phyloP scores from a whole-genome alignment of 2,329 filamentous ascomycete species.

The Epichloe typhina region DNA sequence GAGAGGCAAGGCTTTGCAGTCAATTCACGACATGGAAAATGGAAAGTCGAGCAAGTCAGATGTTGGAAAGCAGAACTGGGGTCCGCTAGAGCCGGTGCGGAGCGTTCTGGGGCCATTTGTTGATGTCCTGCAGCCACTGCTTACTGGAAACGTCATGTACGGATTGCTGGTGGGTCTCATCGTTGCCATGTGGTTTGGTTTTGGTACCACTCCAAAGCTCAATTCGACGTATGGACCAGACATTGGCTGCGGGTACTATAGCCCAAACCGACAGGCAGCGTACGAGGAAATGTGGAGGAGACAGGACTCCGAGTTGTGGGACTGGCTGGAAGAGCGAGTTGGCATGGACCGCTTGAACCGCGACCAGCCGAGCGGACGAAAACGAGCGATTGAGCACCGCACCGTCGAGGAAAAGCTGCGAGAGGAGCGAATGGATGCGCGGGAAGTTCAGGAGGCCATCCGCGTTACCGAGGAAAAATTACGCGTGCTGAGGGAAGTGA shows the following conservation, averaged over 20 bases:
- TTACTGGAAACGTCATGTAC: conserved; percentile 67
- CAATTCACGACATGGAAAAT: conserved; percentile 28
- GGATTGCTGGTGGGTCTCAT: conserved; percentile 60
- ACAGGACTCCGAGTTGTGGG: conserved; percentile 83
- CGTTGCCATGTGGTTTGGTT: conserved; percentile 61
- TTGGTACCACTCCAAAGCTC: conserved; percentile 33
- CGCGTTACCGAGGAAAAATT: conserved; percentile 77
- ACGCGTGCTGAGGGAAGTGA: conserved; percentile 58
- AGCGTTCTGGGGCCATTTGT: conserved; percentile 55
- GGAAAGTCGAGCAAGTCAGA: conserved; percentile 27
- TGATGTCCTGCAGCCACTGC: conserved; percentile 55
- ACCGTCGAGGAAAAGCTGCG: conserved; percentile 46
- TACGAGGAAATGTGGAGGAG: conserved; percentile 89
- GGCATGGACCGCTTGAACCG: conserved; percentile 48
- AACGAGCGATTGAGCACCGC: conserved; percentile 38
- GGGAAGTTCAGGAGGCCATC: conserved; percentile 69
- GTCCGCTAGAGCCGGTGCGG: conserved; percentile 66
- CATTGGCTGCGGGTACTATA: conserved; percentile 18
- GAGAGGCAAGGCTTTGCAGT: conserved; percentile 34
- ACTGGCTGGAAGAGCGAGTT: conserved; percentile 80
- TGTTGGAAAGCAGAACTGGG: conserved; percentile 48
- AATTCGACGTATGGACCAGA: conserved; percentile 23
- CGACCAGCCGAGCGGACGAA: conserved; percentile 24
- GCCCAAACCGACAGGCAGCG: conserved; percentile 58
- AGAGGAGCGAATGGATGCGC: conserved; percentile 52